phyloP scores from a whole-genome alignment of 768 basidiomycete species.

The Botryobasidium botryosum region DNA sequence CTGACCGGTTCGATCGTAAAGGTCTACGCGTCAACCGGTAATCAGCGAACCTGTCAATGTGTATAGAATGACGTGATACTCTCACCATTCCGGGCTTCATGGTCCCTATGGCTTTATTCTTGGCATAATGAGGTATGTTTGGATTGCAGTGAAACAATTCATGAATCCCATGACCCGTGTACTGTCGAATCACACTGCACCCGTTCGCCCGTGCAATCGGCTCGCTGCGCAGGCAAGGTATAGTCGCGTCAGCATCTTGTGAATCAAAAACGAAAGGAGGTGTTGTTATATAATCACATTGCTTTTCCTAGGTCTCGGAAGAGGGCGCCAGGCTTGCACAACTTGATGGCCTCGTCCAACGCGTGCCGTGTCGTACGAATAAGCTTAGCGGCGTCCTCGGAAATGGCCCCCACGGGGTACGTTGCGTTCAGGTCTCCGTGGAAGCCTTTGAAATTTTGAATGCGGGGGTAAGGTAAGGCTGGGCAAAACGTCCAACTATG shows the following conservation, averaged over 20 bases:
- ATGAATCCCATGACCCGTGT: conserved; percentile 84
- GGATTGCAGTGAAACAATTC: conserved; percentile 73
- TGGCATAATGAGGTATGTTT: conserved; percentile 88
- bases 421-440: conserved; percentile 90
- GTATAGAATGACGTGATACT: conserved; percentile 8
- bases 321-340: conserved; percentile 85
- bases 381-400: conserved; percentile 67
- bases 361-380: conserved; percentile 69
- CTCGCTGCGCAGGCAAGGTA: conserved; percentile 33
- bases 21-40: not conserved
- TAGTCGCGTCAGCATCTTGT: not conserved
- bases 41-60: not conserved
- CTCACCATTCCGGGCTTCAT: conserved; percentile 91
- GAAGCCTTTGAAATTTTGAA: conserved; percentile 34
- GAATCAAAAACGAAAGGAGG: not conserved
- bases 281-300: conserved; percentile 44
- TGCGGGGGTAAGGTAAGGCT: not conserved
- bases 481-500: not conserved
- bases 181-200: conserved; percentile 82
- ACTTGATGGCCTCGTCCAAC: conserved; percentile 75
- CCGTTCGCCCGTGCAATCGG: conserved; percentile 66
- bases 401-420: conserved; percentile 75
- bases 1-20: conserved; percentile 3
- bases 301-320: conserved; percentile 76
- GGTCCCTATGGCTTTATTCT: conserved; percentile 79